Conservation (phyloP, 2,329 filamentous ascomycete genomes). For the Penicillium sp. region DNA sequence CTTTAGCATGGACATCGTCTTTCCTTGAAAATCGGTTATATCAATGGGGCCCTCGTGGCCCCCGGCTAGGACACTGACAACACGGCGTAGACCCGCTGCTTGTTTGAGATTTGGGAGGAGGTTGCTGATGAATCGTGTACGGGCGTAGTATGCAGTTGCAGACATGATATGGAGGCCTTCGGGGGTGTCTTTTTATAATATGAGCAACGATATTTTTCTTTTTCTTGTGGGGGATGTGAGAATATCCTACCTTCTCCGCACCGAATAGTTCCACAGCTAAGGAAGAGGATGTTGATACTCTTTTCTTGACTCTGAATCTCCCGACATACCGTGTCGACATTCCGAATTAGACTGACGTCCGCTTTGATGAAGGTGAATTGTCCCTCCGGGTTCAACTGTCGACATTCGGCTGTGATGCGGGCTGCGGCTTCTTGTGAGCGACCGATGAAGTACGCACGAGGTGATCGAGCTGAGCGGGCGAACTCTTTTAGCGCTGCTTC, state of each 20-base stretch:
- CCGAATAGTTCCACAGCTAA: slow-evolving; percentile 49
- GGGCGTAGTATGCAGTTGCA: slow-evolving; percentile 57
- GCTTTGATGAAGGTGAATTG: slow-evolving; percentile 48
- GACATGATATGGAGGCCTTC: slow-evolving; percentile 58
- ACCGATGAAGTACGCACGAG: slow-evolving; percentile 52
- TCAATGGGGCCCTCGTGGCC: slow-evolving; percentile 56
- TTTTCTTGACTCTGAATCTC: slow-evolving; percentile 53
- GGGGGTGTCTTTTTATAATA: slow-evolving; percentile 47
- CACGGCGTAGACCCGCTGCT: slow-evolving; percentile 52
- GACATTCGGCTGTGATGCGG: slow-evolving; percentile 46
- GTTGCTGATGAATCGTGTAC: slow-evolving; percentile 57
- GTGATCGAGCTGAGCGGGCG: slow-evolving; percentile 41
- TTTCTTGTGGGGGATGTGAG: background rate
- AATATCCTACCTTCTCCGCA: slow-evolving; percentile 30
- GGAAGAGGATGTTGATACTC: slow-evolving; percentile 56
- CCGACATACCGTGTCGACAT: slow-evolving; percentile 52
- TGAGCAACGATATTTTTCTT: background rate
- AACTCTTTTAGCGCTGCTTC: slow-evolving; percentile 50
- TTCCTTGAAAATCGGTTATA: slow-evolving; percentile 48
- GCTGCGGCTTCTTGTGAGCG: slow-evolving; percentile 44
- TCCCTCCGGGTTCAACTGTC: slow-evolving; percentile 46
- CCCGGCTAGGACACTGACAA: slow-evolving; percentile 56
- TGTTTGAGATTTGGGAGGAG: slow-evolving; percentile 56
- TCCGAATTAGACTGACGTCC: slow-evolving; percentile 50
- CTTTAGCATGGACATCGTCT: slow-evolving; percentile 40